phyloP scores from a whole-genome alignment of 2,329 filamentous ascomycete genomes.

The Colletotrichum gigasporum region DNA sequence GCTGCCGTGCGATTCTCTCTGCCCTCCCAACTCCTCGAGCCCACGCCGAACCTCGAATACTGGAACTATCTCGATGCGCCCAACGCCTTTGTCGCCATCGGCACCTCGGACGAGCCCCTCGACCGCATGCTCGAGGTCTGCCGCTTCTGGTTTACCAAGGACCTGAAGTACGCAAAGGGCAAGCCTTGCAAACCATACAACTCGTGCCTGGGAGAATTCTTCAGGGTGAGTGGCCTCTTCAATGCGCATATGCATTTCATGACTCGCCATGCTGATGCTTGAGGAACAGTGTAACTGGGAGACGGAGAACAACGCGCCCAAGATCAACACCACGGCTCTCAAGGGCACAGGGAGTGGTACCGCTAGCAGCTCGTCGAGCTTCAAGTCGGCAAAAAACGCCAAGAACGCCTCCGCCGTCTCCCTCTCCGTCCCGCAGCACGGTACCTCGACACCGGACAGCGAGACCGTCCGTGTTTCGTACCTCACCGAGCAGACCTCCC shows the following conservation, averaged over 20 bases:
- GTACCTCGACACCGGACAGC: slow-evolving; percentile 51
- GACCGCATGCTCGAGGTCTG: slow-evolving; percentile 95
- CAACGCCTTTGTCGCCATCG: slow-evolving; percentile 84
- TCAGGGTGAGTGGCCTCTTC: slow-evolving; percentile 70
- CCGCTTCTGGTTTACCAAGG: slow-evolving; percentile 99
- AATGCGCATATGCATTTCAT: background rate
- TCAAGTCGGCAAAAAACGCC: slow-evolving; percentile 54
- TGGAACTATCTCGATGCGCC: slow-evolving; percentile 98
- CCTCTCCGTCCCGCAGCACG: slow-evolving; percentile 61
- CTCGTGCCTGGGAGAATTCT: slow-evolving; percentile 96
- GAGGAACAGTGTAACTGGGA: slow-evolving; percentile 93
- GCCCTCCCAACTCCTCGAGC: slow-evolving; percentile 93
- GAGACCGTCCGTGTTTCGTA: slow-evolving; percentile 85
- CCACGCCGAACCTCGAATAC: slow-evolving; percentile 96
- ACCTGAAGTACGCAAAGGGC: slow-evolving; percentile 98
- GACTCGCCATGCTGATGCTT: slow-evolving; percentile 3
- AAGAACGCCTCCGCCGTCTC: slow-evolving; percentile 58
- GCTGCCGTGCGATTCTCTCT: slow-evolving; percentile 95
- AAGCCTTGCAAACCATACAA: slow-evolving; percentile 99
- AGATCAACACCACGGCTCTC: slow-evolving; percentile 63
- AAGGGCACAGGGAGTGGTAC: slow-evolving; percentile 44
- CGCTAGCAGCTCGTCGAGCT: slow-evolving; percentile 55
- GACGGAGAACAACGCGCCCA: slow-evolving; percentile 79
- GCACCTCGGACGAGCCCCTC: slow-evolving; percentile 89
- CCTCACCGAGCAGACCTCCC: slow-evolving; percentile 96